Conservation (phyloP, 129 eudicot species). For the Helianthus annuus region DNA sequence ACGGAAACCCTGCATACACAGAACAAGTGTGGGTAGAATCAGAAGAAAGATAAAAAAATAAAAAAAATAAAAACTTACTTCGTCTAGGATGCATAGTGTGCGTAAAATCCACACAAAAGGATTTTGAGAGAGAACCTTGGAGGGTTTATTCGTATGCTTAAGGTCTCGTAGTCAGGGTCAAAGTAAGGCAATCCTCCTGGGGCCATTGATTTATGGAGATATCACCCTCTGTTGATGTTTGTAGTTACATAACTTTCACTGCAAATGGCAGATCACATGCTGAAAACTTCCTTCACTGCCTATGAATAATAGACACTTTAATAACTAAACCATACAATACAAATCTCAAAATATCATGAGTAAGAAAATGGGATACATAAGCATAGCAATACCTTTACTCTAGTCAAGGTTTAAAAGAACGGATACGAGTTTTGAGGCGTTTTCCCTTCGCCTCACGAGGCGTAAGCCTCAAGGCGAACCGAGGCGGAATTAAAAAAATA, state of each 20-base stretch:
- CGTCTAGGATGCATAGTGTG: too few species aligned
- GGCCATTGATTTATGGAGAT: slow-evolving; percentile 43
- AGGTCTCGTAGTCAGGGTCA: slow-evolving; percentile 91
- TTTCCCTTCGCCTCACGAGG: too few species aligned
- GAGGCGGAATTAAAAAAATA: too few species aligned
- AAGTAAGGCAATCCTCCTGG: slow-evolving; percentile 75
- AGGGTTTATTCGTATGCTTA: slow-evolving; percentile 91
- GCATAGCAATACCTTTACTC: not conserved
- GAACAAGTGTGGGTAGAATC: slow-evolving; percentile 10
- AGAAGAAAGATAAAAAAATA: slow-evolving; percentile 7
- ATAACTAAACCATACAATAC: slow-evolving; percentile 10
- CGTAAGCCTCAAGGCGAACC: too few species aligned
- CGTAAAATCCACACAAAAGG: too few species aligned
- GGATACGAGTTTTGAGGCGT: too few species aligned
- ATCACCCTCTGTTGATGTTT: slow-evolving; percentile 24
- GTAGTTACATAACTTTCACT: slow-evolving; percentile 27
- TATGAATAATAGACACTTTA: not conserved
- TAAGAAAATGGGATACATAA: not conserved
- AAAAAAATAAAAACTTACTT: not conserved
- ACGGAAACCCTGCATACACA: slow-evolving; percentile 69
- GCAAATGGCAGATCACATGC: slow-evolving; percentile 27
- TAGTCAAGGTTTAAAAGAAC: too few species aligned
- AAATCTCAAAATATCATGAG: not conserved
- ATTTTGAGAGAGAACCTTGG: slow-evolving; percentile 41
- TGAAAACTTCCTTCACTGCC: slow-evolving; percentile 6